These are phyloP conservation scores for Ophiostoma ips DNA, from an alignment of 2,329 filamentous ascomycete species.

Conservation along the genomic window DNA sequence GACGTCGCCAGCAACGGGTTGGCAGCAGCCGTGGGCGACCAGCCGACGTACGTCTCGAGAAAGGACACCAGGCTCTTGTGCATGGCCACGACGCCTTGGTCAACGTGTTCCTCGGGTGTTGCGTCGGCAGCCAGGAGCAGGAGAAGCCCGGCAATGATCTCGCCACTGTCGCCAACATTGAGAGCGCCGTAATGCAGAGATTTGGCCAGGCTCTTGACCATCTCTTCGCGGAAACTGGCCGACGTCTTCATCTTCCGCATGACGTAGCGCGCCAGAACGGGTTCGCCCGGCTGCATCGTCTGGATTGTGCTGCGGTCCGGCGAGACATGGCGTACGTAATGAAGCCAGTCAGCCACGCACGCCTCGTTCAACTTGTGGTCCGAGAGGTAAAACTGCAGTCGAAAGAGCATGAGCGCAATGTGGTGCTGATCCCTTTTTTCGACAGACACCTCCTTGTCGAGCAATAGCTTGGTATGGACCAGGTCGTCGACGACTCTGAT, in stretches of 20 bases:
- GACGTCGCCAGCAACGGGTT: background rate
- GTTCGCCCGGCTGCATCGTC: slow-evolving; percentile 1
- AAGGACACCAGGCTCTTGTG: background rate
- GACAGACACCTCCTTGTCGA: background rate
- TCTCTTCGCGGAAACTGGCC: background rate
- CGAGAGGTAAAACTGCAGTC: background rate
- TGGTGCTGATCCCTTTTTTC: background rate
- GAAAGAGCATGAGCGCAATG: background rate
- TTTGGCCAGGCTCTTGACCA: background rate
- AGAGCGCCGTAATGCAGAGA: background rate
- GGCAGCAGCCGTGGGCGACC: background rate
- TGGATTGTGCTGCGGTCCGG: background rate
- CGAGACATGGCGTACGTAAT: slow-evolving; percentile 2
- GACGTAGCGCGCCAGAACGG: background rate
- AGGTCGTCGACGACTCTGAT: background rate
- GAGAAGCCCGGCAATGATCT: slow-evolving; percentile 1
- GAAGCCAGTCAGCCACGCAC: slow-evolving; percentile 4
- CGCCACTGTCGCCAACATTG: background rate
- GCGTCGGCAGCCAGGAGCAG: background rate
- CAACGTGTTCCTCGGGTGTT: background rate
- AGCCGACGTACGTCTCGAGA: background rate
- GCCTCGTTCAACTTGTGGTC: slow-evolving; percentile 5
- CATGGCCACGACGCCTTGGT: background rate
- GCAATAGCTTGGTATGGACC: background rate
- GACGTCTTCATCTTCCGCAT: background rate